Conservation (phyloP, 371 early-diverging fungal genomes). For the Haplosporangium sp. region DNA sequence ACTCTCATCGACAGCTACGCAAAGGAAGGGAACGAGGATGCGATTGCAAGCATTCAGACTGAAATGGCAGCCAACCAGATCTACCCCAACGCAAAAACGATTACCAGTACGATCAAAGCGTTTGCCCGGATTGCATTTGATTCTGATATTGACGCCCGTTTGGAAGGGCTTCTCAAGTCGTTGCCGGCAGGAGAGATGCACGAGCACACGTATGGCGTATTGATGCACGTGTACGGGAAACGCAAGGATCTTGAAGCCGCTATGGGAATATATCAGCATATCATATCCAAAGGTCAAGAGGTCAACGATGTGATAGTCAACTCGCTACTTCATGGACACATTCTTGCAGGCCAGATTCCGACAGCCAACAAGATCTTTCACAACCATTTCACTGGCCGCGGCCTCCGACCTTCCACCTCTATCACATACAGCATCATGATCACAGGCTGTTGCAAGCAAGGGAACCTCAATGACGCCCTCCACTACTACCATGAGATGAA, state of each 20-base stretch:
- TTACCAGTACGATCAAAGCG: constrained; percentile 61
- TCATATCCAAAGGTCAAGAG: constrained; percentile 18
- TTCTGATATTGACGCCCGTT: constrained; percentile 20
- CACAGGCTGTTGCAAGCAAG: constrained; percentile 33
- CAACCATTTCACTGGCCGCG: constrained; percentile 32
- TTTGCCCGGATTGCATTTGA: constrained; percentile 27
- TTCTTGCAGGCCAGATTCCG: constrained; percentile 22
- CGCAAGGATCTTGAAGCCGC: constrained; percentile 38
- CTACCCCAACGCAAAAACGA: constrained; percentile 60
- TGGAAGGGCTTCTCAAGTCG: constrained; percentile 30
- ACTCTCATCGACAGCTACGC: constrained; percentile 47
- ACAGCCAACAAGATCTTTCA: constrained; percentile 45
- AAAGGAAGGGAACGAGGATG: constrained; percentile 40
- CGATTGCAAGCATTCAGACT: constrained; percentile 34
- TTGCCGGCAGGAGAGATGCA: constrained; percentile 43
- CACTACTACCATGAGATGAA: constrained; percentile 46
- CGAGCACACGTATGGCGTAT: constrained; percentile 35
- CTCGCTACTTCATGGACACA: constrained; percentile 43
- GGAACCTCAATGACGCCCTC: constrained; percentile 25
- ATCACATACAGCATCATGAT: constrained; percentile 47
- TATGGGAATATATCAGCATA: constrained; percentile 33
- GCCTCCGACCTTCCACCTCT: constrained; percentile 21
- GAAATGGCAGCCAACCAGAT: constrained; percentile 52
- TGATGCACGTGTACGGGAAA: constrained; percentile 53
- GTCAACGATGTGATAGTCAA: constrained; percentile 40